phyloP scores from a whole-genome alignment of 768 basidiomycete genomes.

The Auricularia heimuer region DNA sequence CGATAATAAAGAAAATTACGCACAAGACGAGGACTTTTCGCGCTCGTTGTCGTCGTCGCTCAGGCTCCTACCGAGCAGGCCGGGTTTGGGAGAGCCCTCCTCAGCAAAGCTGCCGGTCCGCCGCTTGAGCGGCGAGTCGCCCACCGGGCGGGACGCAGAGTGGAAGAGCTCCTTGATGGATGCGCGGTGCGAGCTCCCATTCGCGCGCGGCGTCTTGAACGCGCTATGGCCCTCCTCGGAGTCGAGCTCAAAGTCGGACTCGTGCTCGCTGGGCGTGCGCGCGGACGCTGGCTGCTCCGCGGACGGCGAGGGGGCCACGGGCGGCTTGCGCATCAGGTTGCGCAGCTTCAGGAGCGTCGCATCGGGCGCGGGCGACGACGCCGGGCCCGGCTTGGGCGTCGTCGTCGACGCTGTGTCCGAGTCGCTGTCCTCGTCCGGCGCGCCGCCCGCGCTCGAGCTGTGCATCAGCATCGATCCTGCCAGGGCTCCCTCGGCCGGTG shows the following conservation, averaged over 20 bases:
- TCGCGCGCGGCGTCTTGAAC: not conserved
- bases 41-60: not conserved
- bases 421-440: not conserved
- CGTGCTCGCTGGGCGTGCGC: not conserved
- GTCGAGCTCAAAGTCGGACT: slow-evolving; percentile 1
- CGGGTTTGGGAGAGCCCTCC: not conserved
- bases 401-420: not conserved
- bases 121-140: not conserved
- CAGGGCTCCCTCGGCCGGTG: not conserved
- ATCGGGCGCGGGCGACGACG: not conserved
- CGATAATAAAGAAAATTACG: not conserved
- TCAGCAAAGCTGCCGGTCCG: not conserved
- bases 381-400: not conserved
- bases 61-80: not conserved
- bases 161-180: not conserved
- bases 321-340: not conserved
- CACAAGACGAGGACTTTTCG: not conserved
- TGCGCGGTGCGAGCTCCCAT: not conserved
- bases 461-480: too few species aligned
- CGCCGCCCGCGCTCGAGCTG: not conserved
- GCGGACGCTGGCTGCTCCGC: not conserved
- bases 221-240: not conserved
- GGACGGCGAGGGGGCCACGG: not conserved
- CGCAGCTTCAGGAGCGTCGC: not conserved
- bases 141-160: not conserved